Evolutionary conservation across 306 rosid genomes (phyloP), one percentile per base, ranked within the genome.

Genomic region (Medicago arabica): DNA sequence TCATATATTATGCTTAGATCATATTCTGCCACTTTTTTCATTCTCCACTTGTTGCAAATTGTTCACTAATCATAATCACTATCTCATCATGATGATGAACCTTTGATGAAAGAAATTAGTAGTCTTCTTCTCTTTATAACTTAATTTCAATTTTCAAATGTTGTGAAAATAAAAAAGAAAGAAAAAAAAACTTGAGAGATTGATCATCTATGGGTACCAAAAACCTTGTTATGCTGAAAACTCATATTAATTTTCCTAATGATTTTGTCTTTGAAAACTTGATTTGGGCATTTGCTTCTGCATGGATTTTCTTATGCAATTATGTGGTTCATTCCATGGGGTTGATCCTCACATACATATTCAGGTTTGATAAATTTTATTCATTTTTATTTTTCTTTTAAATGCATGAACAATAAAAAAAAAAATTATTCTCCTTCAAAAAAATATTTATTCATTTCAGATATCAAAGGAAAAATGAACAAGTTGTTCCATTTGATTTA

Each of bases 291-390:
- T 21, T 88, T 25, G 78, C 69, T 78, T 88, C 86, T 67, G 7
- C 86, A 3, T 54, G 84, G 72, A 68, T 51, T 74, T 78, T 81
- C 58, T 8, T 83, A 47, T 75, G 81, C 69, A 78, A 63, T 54
- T 81, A 17, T 79, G 57, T 85, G 14, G 67, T 76, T 38, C 74
- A 23, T 66, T 83, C 78, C 14, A 73, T 85, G 51, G 86, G 91
- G 18, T 69, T 85, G 40, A 15, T 85, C 3, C 67, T 75, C 63
- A 69, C 72, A 73, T 76, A 63, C 43, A 31, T 89, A 8, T 60
- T 58, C 82, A 91, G 97, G 95, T 91, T 78, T 69, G 80, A 2
- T 31, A 28, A 25, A 4, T 41, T 59, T 74, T 8, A 61, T 28
- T 14, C 0, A 15, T 31, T 31, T 3, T 15, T n/a, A 5, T 61